phyloP scores from a whole-genome alignment of 2,329 filamentous ascomycete genomes.

The Penicillium hordei region DNA sequence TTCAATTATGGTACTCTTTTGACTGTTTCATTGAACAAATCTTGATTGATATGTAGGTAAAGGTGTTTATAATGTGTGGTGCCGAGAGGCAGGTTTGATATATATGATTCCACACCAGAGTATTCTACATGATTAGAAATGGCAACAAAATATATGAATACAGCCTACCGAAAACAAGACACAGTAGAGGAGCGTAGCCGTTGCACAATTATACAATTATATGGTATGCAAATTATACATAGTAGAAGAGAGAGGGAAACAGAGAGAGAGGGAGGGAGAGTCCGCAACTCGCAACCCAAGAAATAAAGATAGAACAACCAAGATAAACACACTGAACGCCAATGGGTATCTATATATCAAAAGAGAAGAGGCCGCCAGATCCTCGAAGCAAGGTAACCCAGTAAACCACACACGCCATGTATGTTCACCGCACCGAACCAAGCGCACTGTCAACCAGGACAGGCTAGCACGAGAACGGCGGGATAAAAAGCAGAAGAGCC shows the following conservation, averaged over 20 bases:
- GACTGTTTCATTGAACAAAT: background rate
- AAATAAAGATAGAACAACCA: background rate
- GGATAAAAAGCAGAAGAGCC: background rate
- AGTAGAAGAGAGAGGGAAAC: background rate
- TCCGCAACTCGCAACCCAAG: background rate
- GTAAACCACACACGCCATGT: background rate
- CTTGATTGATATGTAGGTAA: background rate
- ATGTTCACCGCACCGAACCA: background rate
- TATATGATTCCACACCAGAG: background rate
- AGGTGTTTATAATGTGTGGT: background rate
- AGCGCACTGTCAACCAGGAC: constrained; percentile 4
- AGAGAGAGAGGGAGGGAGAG: background rate
- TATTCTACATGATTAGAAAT: background rate
- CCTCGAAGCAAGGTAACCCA: background rate
- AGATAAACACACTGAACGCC: constrained; percentile 21
- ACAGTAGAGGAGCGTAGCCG: background rate
- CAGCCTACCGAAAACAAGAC: background rate
- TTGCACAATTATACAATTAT: constrained; percentile 4
- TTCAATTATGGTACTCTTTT: background rate
- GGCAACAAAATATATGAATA: background rate
- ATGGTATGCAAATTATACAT: constrained; percentile 2
- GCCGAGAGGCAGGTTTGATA: background rate
- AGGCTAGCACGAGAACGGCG: background rate
- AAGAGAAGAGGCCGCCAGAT: constrained; percentile 3
- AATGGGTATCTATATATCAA: constrained; percentile 32